Conservation (phyloP, 2,329 filamentous ascomycete species). For the Cercospora janseana region DNA sequence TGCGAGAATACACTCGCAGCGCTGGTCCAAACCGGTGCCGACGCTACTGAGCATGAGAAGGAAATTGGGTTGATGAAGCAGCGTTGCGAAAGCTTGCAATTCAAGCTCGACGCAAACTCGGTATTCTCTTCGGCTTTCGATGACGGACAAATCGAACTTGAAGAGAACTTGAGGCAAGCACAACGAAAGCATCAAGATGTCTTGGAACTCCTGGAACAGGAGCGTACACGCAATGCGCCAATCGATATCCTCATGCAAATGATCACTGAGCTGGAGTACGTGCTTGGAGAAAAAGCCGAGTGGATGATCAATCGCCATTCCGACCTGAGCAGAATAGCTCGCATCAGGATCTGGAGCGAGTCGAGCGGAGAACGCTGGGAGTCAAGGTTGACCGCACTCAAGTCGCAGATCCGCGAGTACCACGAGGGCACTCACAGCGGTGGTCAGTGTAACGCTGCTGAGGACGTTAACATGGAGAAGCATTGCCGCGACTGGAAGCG, state of each 20-base stretch:
- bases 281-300: background rate
- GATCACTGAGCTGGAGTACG: background rate
- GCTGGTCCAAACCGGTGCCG: background rate
- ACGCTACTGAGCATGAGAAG: background rate
- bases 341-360: too few species aligned
- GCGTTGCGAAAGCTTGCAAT: background rate
- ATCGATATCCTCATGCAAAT: background rate
- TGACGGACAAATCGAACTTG: background rate
- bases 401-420: too few species aligned
- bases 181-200: background rate
- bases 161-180: background rate
- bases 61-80: background rate
- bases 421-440: too few species aligned
- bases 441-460: too few species aligned
- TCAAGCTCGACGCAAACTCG: background rate
- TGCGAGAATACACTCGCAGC: background rate
- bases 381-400: too few species aligned
- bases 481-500: too few species aligned
- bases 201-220: background rate
- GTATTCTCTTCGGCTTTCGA: background rate
- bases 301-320: background rate
- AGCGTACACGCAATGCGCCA: background rate
- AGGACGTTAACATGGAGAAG: too few species aligned
- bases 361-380: too few species aligned
- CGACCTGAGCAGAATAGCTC: too few species aligned